phyloP scores from a whole-genome alignment of 805 yeast species.

The Tetrapisispora phaffii region DNA sequence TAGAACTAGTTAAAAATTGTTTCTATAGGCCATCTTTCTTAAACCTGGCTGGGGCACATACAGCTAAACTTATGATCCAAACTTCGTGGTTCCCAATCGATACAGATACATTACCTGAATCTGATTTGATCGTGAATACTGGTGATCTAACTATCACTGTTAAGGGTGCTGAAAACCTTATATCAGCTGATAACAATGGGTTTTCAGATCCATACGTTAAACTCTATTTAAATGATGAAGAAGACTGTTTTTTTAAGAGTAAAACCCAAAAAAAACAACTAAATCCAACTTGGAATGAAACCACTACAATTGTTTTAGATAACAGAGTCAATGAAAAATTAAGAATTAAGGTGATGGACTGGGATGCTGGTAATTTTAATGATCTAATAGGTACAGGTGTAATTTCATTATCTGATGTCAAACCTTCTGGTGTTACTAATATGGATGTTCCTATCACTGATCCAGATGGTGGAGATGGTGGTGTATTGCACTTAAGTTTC shows the following conservation, averaged over 20 bases:
- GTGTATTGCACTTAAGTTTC: slow-evolving; percentile 49
- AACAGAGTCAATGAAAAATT: slow-evolving; percentile 56
- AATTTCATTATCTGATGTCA: slow-evolving; percentile 49
- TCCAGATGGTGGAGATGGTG: slow-evolving; percentile 39
- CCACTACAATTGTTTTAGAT: slow-evolving; percentile 41
- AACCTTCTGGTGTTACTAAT: slow-evolving; percentile 36
- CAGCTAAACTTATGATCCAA: slow-evolving; percentile 46
- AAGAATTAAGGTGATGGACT: slow-evolving; percentile 58
- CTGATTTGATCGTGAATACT: slow-evolving; percentile 64
- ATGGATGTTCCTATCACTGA: slow-evolving; percentile 38
- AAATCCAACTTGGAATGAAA: slow-evolving; percentile 84
- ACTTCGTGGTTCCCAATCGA: slow-evolving; percentile 74
- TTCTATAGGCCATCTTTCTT: slow-evolving; percentile 52
- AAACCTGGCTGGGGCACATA: slow-evolving; percentile 43
- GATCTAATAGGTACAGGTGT: slow-evolving; percentile 66
- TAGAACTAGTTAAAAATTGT: slow-evolving; percentile 53
- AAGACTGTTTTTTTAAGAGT: slow-evolving; percentile 55
- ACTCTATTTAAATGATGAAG: slow-evolving; percentile 54
- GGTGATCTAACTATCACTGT: slow-evolving; percentile 61
- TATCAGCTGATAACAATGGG: slow-evolving; percentile 85
- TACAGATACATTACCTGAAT: slow-evolving; percentile 50
- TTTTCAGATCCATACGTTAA: slow-evolving; percentile 86
- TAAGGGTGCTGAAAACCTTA: slow-evolving; percentile 54
- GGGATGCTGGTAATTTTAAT: slow-evolving; percentile 89
- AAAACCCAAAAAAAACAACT: slow-evolving; percentile 78